A percentile compares a stretch with the other conserved stretches of the same genome.
Conservation (phyloP, 345 rosid genomes). For the Garcia nutans region DNA sequence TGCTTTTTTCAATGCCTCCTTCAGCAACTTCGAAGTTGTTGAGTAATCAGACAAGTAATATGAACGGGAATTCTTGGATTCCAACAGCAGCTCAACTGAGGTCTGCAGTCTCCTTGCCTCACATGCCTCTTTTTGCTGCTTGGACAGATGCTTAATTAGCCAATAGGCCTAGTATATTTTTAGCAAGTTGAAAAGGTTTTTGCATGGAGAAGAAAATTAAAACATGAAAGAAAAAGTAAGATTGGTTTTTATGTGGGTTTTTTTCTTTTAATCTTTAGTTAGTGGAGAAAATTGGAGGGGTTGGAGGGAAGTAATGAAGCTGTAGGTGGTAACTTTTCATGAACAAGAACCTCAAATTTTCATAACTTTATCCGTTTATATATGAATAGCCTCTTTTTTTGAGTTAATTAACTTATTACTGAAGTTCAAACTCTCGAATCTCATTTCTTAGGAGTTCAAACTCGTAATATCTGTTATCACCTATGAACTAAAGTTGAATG, state of each 20-base stretch:
- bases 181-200: slow-evolving; percentile 6
- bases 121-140: slow-evolving; percentile 74
- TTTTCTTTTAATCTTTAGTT: neutral
- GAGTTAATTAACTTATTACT: too few relatives aligned
- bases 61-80: slow-evolving; percentile 52
- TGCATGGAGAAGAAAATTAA: slow-evolving; percentile 23
- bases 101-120: slow-evolving; percentile 54
- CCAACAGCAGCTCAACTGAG: slow-evolving; percentile 56
- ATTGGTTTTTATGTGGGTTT: slow-evolving; percentile 16
- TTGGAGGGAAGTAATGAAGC: slow-evolving; percentile 17
- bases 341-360: slow-evolving; percentile 33
- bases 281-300: slow-evolving; percentile 16
- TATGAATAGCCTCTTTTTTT: too few relatives aligned
- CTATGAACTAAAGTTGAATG: too few relatives aligned
- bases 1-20: slow-evolving; percentile 52
- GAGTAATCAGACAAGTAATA: slow-evolving; percentile 32
- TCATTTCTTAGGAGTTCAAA: too few relatives aligned
- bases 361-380: neutral
- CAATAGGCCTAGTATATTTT: neutral
- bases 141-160: slow-evolving; percentile 68
- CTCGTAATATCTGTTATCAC: too few relatives aligned
- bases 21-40: slow-evolving; percentile 46
- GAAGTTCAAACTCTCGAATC: too few relatives aligned
- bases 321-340: slow-evolving; percentile 22
- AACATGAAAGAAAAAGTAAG: slow-evolving; percentile 12